Percentiles rank a stretch among this genome's conserved stretches.
phyloP scores from a whole-genome alignment of 768 basidiomycete genomes.

The Daedaleopsis sinensis region DNA sequence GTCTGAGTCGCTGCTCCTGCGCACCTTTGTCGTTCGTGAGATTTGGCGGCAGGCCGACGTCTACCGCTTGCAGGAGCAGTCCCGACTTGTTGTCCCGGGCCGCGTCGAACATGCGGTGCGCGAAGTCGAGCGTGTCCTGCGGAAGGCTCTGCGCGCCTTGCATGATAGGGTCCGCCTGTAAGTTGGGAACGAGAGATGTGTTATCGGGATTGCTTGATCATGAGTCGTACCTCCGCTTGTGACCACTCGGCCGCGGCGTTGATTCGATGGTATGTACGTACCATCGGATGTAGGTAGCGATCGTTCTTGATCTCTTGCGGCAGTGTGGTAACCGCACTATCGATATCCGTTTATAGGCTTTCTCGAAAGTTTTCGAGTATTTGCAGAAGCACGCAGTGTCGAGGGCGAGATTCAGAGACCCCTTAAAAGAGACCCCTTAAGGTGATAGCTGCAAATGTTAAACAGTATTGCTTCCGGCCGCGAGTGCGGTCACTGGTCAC shows the following conservation, averaged over 20 bases:
- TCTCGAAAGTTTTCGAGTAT: not conserved
- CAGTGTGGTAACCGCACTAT: not conserved
- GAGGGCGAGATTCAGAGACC: too few species aligned
- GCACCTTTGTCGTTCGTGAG: slow-evolving; percentile 73
- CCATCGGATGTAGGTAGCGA: not conserved
- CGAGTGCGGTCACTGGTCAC: not conserved
- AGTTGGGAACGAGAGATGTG: not conserved
- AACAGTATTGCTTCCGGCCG: too few species aligned
- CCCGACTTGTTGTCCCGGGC: slow-evolving; percentile 61
- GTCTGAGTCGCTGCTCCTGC: too few species aligned
- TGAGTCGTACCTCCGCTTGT: not conserved
- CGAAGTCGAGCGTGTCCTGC: slow-evolving; percentile 48
- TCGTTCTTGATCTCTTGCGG: not conserved
- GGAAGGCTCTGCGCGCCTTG: slow-evolving; percentile 29
- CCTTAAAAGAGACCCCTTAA: too few species aligned
- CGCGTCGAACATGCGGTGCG: slow-evolving; percentile 75
- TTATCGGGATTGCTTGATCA: not conserved
- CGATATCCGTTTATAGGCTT: not conserved
- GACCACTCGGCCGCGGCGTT: not conserved
- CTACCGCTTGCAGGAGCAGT: slow-evolving; percentile 60
- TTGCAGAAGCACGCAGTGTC: not conserved
- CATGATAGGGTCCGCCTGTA: not conserved
- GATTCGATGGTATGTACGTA: not conserved
- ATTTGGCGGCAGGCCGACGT: slow-evolving; percentile 71
- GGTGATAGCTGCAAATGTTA: too few species aligned